These are phyloP conservation scores for Fraxinus dipetala DNA, from an alignment of 305 asterid species.

Conservation along the genomic window DNA sequence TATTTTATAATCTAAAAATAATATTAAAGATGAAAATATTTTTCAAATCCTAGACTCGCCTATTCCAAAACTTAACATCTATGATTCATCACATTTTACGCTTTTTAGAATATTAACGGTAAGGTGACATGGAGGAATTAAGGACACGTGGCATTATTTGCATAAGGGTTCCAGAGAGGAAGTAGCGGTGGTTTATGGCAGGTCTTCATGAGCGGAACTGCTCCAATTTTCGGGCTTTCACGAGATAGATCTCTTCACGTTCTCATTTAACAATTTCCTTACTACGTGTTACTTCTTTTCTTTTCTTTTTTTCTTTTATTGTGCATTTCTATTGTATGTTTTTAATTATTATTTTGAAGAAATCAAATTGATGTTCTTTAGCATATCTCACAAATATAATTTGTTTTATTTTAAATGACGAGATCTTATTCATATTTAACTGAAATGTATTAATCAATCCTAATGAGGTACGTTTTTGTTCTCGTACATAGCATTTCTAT, in stretches of 20 bases:
- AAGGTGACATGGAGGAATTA: background rate
- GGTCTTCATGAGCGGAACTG: background rate
- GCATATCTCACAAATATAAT: background rate
- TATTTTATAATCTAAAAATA: no score
- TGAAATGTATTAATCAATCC: background rate
- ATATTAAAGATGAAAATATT: no score
- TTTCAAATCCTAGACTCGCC: no score
- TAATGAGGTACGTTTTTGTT: background rate
- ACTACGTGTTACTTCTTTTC: background rate
- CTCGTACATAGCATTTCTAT: background rate
- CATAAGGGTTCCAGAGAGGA: background rate
- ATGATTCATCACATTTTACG: no score
- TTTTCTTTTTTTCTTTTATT: background rate
- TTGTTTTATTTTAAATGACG: background rate
- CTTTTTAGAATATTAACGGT: no score
- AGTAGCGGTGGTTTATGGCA: background rate
- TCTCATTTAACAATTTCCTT: no score
- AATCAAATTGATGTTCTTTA: background rate
- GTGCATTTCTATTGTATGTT: background rate
- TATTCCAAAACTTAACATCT: no score
- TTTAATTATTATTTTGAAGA: background rate
- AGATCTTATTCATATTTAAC: background rate
- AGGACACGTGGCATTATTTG: background rate
- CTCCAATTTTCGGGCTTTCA: no score
- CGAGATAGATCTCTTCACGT: no score